A percentile compares a stretch with the other conserved stretches of the same genome.
Conservation (phyloP, 1,284 basidiomycete genomes). For the Moesziomyces sp. region DNA sequence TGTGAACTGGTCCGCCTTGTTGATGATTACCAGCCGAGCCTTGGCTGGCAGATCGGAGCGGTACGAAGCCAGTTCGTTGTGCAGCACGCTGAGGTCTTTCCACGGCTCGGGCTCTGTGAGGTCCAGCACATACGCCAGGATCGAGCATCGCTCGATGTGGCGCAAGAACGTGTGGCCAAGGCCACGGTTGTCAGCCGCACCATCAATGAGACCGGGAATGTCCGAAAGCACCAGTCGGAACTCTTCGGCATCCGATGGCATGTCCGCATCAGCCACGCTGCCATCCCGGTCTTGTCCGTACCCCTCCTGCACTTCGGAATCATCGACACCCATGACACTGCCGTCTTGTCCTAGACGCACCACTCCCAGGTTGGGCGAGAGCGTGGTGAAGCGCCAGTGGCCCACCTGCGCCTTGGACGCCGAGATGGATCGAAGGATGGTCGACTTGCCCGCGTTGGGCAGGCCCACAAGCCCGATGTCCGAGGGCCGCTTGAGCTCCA, state of each 20-base stretch:
- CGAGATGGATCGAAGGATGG: slow-evolving; percentile 87
- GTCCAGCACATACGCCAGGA: slow-evolving; percentile 92
- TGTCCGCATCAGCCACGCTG: slow-evolving; percentile 74
- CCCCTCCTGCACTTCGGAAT: slow-evolving; percentile 33
- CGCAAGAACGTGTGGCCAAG: slow-evolving; percentile 93
- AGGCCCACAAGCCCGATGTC: slow-evolving; percentile 95
- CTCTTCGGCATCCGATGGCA: slow-evolving; percentile 71
- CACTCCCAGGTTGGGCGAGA: slow-evolving; percentile 94
- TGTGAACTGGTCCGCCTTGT: slow-evolving; percentile 81
- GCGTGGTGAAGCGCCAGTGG: slow-evolving; percentile 90
- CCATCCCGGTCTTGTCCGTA: slow-evolving; percentile 16
- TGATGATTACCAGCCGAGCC: slow-evolving; percentile 78
- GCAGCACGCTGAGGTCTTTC: slow-evolving; percentile 79
- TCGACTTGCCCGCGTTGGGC: slow-evolving; percentile 85
- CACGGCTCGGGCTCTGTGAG: slow-evolving; percentile 73
- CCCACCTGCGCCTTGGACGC: slow-evolving; percentile 86
- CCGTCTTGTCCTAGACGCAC: slow-evolving; percentile 80
- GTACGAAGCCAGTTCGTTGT: slow-evolving; percentile 85
- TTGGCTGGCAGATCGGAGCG: slow-evolving; percentile 78
- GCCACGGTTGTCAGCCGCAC: slow-evolving; percentile 87
- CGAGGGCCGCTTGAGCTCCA: slow-evolving; percentile 94
- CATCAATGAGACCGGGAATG: slow-evolving; percentile 89
- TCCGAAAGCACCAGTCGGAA: slow-evolving; percentile 95
- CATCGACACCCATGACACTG: slow-evolving; percentile 36
- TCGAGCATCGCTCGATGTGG: slow-evolving; percentile 89